These are phyloP conservation scores for Aspergillus puulaauensis DNA, from an alignment of 2,329 filamentous ascomycete genomes.

Conservation along the genomic window DNA sequence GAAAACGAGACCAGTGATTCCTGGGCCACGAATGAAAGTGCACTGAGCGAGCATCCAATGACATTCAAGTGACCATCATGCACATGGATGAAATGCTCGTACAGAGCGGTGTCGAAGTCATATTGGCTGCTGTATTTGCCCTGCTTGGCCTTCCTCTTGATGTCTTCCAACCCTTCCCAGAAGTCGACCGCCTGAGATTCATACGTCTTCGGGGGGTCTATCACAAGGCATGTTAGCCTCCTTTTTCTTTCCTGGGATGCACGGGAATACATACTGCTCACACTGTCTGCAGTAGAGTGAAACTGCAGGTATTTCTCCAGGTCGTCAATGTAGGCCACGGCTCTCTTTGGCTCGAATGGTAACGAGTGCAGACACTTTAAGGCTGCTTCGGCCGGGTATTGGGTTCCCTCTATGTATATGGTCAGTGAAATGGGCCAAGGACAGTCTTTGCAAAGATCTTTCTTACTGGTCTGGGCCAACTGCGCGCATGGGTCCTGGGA, in stretches of 20 bases:
- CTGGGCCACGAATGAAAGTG: not conserved
- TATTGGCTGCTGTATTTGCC: not conserved
- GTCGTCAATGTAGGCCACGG: not conserved
- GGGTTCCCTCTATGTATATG: too few relatives aligned
- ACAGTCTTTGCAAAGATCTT: too few relatives aligned
- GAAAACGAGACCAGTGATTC: not conserved
- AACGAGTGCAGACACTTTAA: not conserved
- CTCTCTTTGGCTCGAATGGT: not conserved
- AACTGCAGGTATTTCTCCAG: not conserved
- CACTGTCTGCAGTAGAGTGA: not conserved
- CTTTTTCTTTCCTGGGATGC: not conserved
- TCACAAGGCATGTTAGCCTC: not conserved
- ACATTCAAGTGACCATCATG: not conserved
- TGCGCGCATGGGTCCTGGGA: too few relatives aligned
- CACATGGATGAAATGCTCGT: not conserved
- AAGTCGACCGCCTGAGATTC: not conserved
- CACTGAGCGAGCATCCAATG: not conserved
- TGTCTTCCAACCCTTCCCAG: not conserved
- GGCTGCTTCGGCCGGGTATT: slow-evolving; percentile 8
- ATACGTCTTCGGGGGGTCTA: not conserved
- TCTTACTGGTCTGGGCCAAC: too few relatives aligned
- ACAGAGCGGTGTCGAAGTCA: not conserved
- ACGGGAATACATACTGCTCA: not conserved
- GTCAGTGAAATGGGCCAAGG: too few relatives aligned
- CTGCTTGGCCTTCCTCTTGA: not conserved